Evolutionary conservation across 1,284 basidiomycete species (phyloP).

Genomic region (Porodaedalea pini): DNA sequence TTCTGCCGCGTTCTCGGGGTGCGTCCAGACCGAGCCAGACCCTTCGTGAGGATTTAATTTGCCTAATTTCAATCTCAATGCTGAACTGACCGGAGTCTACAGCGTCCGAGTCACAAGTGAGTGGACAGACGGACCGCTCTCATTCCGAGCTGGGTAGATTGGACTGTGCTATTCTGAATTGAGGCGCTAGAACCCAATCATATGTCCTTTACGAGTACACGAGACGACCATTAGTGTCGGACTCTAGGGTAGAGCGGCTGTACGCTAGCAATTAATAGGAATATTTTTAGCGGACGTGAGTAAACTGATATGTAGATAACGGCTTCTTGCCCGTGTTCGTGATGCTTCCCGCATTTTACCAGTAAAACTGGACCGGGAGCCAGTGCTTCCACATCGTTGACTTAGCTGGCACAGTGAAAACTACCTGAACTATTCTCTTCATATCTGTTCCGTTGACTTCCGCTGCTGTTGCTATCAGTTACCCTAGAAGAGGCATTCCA

Average conservation of each 20-base stretch:
- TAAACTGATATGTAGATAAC: neutral
- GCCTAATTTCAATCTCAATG: neutral
- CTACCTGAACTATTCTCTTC: too few relatives aligned
- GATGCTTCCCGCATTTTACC: neutral
- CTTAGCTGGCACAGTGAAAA: neutral
- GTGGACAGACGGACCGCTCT: neutral
- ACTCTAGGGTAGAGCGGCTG: neutral
- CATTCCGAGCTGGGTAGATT: neutral
- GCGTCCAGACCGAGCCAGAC: neutral
- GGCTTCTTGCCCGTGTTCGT: too few relatives aligned
- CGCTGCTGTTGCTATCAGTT: too few relatives aligned
- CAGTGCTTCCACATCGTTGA: neutral
- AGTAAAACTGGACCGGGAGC: neutral
- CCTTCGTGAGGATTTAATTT: neutral
- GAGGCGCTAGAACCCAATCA: neutral
- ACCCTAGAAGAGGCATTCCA: too few relatives aligned
- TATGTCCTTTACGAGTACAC: neutral
- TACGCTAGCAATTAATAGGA: neutral
- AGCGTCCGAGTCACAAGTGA: neutral
- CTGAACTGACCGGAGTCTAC: neutral
- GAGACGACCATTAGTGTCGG: neutral
- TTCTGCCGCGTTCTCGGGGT: neutral
- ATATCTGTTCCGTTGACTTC: too few relatives aligned
- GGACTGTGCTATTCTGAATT: neutral
- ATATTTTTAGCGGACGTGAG: conserved; percentile 2